Percentiles rank a stretch among this genome's conserved stretches.
These are phyloP conservation scores for Eucalyptus virginea DNA, from an alignment of 345 rosid genomes.

Conservation along the genomic window DNA sequence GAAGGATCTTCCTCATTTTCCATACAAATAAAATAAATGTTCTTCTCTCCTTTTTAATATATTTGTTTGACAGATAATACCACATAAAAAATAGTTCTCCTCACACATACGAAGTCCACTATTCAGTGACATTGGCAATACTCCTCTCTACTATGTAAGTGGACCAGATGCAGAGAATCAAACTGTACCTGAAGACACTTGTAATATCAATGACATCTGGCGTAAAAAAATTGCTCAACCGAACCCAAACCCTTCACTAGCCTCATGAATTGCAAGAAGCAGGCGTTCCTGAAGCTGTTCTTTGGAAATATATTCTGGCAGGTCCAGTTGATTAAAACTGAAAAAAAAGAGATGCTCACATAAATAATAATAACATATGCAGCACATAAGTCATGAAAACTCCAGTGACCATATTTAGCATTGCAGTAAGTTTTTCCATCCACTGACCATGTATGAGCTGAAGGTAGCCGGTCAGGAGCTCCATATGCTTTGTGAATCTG, in stretches of 20 bases:
- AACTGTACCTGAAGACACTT: not conserved
- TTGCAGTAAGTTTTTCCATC: not conserved
- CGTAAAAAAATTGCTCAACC: slow-evolving; percentile 21
- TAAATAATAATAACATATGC: not conserved
- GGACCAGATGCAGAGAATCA: not conserved
- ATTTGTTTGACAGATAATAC: not conserved
- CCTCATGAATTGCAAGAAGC: slow-evolving; percentile 94
- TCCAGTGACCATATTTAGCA: not conserved
- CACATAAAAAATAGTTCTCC: not conserved
- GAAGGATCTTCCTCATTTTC: not conserved
- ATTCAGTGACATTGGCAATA: not conserved
- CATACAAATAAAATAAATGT: not conserved
- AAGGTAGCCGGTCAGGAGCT: slow-evolving; percentile 82
- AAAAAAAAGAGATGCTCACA: not conserved
- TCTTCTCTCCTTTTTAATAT: not conserved
- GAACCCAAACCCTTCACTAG: slow-evolving; percentile 94
- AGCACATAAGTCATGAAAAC: not conserved
- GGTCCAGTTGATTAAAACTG: slow-evolving; percentile 97
- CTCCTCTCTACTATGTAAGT: not conserved
- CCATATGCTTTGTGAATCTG: slow-evolving; percentile 99
- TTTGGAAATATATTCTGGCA: slow-evolving; percentile 76
- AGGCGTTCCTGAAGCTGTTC: slow-evolving; percentile 80
- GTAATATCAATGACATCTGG: not conserved
- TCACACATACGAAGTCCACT: not conserved
- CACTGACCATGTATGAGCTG: slow-evolving; percentile 92